Evolutionary conservation across 768 basidiomycete species (phyloP).

Genomic region (Termitomyces sp.): DNA sequence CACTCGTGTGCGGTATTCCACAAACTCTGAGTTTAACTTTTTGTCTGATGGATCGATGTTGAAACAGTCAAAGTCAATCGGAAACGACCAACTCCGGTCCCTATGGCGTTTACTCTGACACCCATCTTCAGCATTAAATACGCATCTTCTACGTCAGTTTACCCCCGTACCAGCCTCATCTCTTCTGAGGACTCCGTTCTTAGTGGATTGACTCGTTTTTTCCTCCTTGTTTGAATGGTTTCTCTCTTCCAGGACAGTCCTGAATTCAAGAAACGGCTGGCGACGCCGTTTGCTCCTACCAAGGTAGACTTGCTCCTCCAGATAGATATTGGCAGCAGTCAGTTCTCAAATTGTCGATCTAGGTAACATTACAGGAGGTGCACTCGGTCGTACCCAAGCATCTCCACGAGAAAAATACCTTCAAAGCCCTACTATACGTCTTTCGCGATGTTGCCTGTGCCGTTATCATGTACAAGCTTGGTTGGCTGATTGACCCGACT

Average conservation of each 20-base stretch:
- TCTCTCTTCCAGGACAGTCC: not conserved
- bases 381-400: slow-evolving; percentile 47
- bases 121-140: not conserved
- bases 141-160: not conserved
- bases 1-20: not conserved
- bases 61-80: not conserved
- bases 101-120: not conserved
- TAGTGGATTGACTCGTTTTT: not conserved
- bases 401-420: slow-evolving; percentile 44
- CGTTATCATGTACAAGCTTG: slow-evolving; percentile 34
- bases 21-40: too few relatives aligned
- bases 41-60: not conserved
- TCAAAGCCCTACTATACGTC: slow-evolving; percentile 39
- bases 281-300: not conserved
- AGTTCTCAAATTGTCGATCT: too few relatives aligned
- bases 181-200: not conserved
- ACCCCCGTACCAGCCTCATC: not conserved
- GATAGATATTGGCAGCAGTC: not conserved
- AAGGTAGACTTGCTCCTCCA: not conserved
- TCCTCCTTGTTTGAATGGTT: not conserved
- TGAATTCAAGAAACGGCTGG: not conserved
- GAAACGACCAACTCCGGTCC: not conserved
- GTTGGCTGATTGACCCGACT: slow-evolving; percentile 41
- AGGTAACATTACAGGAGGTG: slow-evolving; percentile 44
- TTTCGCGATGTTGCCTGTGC: slow-evolving; percentile 42